Base-by-base conservation (phyloP, 1,284 basidiomycete species). In the Tilletia walkeri region DNA sequence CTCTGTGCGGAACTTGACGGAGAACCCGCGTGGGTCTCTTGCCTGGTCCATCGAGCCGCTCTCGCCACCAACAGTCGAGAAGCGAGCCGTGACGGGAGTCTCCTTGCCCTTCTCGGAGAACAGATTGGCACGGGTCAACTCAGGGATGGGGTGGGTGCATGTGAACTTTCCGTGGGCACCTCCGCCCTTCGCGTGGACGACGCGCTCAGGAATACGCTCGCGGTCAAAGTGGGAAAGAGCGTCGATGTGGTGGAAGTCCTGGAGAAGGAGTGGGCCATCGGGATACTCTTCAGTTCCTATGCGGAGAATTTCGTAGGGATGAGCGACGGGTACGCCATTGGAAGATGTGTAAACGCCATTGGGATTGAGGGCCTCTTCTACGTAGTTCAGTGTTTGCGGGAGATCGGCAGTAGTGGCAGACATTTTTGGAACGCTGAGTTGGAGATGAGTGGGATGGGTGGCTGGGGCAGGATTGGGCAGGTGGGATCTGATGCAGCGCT, bases 241-340 rank as follows among this genome's bases (percentile, higher is more conserved):
- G 36, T 77, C 74, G 66, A 77, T 68, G 16, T 79, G 77, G 70
- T 80, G 76, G 74, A 73, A 78, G 69, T 72, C 65, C 86, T 95
- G 93, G 50, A 96, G 87, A 7, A 45, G 14, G 9, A 45, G 14
- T 9, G 41, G 41, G 14, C 41, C 41, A 14, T 45, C 41, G 14
- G 41, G 41, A 45, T 45, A 3, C 14, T 45, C 41, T 14, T 45
- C 41, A 14, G 41, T 45, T 1, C 41, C 41, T 7, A 45, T 14
- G 41, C 92, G 89, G 85, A 94, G 90, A 70, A 89, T 63, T 87
- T 69, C 89, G 83, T 94, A 92, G 3, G 92, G 91, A 83, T 90
- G 87, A 5, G 75, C 70, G 47, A 74, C 70, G 41, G 75, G 67
- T 5, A 73, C 73, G 36, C 78, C 77, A 59, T 78, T 77, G 24